Evolutionary conservation across 768 basidiomycete species (phyloP), one percentile per base, ranked within the genome.

Genomic region (Harrya chromipes): DNA sequence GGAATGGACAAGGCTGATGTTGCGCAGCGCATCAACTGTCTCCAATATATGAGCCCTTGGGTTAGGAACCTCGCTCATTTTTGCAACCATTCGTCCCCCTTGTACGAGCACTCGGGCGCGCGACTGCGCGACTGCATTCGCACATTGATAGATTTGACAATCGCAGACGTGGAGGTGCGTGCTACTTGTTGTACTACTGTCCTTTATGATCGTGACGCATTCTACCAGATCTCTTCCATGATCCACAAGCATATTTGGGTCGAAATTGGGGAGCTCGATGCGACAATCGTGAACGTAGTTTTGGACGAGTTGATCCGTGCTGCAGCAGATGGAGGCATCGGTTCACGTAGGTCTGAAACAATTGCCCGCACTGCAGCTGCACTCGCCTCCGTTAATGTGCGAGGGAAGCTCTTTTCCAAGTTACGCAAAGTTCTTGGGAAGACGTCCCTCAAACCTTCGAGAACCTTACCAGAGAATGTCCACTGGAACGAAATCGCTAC

Each of bases 1-100:
- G 79, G 83, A 3, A 81, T 89, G 74, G 60, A 75, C 69, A 74
- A 71, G 56, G 67, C 71, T 12, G 62, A 63, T 20, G 59, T 68
- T 3, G 61, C 70, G 1, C 84, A 87, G 41, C 83, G 84, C 34
- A 81, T 89, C 35, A 80, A 77, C 52, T 91, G 85, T 59, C 65
- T 94, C 19, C 82, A 87, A 51, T 94, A 92, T 61, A 77, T 95
- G 75, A 82, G 79, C 35, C 92, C 94, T 4, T 97, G 93, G 94
- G 79, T 95, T 36, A 83, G 79, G 63, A 94, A 94, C 59, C 73
- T 97, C 2, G 74, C 79, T 3, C 66, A 73, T 13, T 94, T 89
- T 54, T 78, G 80, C 23, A 85, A 85, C 56, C 84, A 90, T 1
- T 79, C 83, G 3, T 77, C 77, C 55, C 60, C 77, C n/a, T 70